Percentiles rank a stretch among this genome's conserved stretches.
These are phyloP conservation scores for Mimosa bimucronata DNA, from an alignment of 306 rosid species.

Conservation along the genomic window DNA sequence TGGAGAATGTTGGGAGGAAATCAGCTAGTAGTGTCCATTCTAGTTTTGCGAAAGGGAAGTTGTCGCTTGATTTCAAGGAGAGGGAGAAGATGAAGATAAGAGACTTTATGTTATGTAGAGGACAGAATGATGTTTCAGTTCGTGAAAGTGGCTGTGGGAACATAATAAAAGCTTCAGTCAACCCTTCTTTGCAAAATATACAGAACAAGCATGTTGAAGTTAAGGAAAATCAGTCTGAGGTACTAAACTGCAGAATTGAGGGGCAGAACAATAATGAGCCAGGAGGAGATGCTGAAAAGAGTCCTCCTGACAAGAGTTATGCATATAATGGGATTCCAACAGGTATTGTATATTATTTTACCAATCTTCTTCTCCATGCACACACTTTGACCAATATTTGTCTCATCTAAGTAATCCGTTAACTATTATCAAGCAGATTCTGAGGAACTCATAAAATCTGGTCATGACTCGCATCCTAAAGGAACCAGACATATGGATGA, in stretches of 20 bases:
- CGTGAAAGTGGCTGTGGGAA: conserved; percentile 42
- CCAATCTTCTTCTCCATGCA: conserved; percentile 32
- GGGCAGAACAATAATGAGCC: conserved; percentile 40
- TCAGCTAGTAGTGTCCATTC: conserved; percentile 8
- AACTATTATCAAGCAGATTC: conserved; percentile 38
- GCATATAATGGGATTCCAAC: conserved; percentile 39
- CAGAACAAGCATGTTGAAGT: conserved; percentile 40
- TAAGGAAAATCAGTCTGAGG: conserved; percentile 36
- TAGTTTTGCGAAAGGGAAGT: conserved; percentile 31
- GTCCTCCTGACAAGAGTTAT: conserved; percentile 29
- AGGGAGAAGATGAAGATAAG: conserved; percentile 37
- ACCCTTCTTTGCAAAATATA: conserved; percentile 37
- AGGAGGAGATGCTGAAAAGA: conserved; percentile 24
- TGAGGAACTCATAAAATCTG: conserved; percentile 26
- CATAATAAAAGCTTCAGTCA: conserved; percentile 19
- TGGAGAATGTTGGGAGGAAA: conserved; percentile 41
- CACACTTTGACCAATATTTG: conserved; percentile 11
- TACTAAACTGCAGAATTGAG: conserved; percentile 35
- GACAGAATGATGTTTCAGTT: conserved; percentile 48
- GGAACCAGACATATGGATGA: conserved; percentile 38
- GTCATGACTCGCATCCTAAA: conserved; percentile 14
- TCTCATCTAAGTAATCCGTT: conserved; percentile 19
- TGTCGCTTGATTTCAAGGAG: conserved; percentile 39
- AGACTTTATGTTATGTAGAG: conserved; percentile 42
- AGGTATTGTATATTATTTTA: conserved; percentile 49